Base-by-base conservation (phyloP, 2,329 filamentous ascomycete genomes). In the Stagonosporopsis chrysanthemi region DNA sequence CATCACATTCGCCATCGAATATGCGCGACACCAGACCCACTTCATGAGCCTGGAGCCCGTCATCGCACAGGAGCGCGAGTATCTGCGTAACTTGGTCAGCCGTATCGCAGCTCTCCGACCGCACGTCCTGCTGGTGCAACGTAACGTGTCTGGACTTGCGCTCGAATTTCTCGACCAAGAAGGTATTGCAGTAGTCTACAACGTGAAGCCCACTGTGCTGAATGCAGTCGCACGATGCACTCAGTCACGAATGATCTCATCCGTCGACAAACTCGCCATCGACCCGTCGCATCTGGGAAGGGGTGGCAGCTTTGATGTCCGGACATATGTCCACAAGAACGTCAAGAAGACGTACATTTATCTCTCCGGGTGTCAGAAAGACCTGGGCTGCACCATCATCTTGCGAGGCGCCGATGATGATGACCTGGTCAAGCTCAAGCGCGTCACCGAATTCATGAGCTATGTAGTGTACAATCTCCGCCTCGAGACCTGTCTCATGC, bases 381-480 rank as follows among this genome's bases (percentile, higher is more conserved):
- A 96, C 58, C 85, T 99, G 2, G 96, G 95, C 0, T 98, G 95
- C 72, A 99, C 95, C 0, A 97, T 99, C 66, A 91, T 92, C 12
- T 81, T 99, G 22, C 88, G 95, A 42, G 95, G 95, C 1, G 91
- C 90, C 3, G 87, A 90, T 57, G 88, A 87, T 28, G 80, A 85
- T 44, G 82, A 87, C 0, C 82, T 99, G 17, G 82, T 87, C 1
- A 90, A 88, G 66, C 87, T 99, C 75, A 99, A 99, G 78, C 86
- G 88, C 49, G 95, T 99, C 64, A 95, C 94, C 11, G 95, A 99
- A 73, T 98, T 99, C 72, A 97, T 99, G 94, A 90, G 96, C 35
- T 99, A 98, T 67, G 96, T 99, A 19, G 93, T 98, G 12, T 99
- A 99, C 78, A 99, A 97, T 68, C 82, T 99, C 50, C 97, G 96